phyloP scores from a whole-genome alignment of 192 early-diverging fungal species.

The Dimargaris xerosporica region DNA sequence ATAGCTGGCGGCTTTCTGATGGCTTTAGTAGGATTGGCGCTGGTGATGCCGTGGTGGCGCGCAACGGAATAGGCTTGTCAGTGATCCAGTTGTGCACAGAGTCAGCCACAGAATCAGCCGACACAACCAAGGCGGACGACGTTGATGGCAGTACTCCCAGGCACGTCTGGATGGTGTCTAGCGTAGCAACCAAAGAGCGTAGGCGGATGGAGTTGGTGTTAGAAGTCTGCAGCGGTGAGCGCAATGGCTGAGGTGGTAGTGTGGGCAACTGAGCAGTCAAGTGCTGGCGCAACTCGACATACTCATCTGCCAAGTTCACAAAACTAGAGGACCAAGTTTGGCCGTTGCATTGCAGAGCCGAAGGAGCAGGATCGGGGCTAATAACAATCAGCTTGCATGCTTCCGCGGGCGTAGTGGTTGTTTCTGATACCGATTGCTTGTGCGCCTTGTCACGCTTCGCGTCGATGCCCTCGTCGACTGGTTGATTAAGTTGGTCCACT shows the following conservation, averaged over 20 bases:
- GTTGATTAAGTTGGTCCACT: no score
- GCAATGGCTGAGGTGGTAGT: no score
- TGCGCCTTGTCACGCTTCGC: neutral
- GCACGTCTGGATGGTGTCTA: conserved; percentile 1
- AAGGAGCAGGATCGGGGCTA: neutral
- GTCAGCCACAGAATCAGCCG: neutral
- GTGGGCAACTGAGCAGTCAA: no score
- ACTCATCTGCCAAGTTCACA: conserved; percentile 5
- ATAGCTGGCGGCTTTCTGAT: neutral
- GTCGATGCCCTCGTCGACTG: no score
- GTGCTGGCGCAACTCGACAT: neutral
- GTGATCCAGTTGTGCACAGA: conserved; percentile 8
- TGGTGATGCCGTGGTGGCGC: neutral
- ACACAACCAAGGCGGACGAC: neutral
- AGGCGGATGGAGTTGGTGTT: no score
- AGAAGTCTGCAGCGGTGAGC: no score
- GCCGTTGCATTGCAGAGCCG: neutral
- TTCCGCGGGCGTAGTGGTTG: neutral
- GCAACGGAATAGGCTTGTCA: conserved; percentile 4
- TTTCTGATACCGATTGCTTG: neutral
- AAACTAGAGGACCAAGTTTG: neutral
- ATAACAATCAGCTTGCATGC: conserved; percentile 1
- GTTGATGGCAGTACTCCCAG: neutral
- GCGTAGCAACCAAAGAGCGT: neutral
- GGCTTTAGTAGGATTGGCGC: neutral